Evolutionary conservation across 805 yeast species (phyloP), one percentile per base, ranked within the genome.

Genomic region (Hanseniaspora lindneri): DNA sequence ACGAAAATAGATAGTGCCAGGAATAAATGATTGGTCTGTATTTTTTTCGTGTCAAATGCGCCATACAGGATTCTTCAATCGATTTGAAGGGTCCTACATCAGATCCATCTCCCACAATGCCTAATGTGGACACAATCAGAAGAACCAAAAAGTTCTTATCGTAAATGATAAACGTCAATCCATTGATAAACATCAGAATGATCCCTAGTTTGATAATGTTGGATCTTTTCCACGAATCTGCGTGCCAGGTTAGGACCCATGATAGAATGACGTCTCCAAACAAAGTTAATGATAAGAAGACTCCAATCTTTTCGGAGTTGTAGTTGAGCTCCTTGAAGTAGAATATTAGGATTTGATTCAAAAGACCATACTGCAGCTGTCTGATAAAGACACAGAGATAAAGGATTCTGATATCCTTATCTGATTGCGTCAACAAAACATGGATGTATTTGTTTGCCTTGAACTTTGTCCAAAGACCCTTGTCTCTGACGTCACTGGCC

Each of bases 1-100:
- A 74, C 0, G 83, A 79, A 39, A 80, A 66, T 24, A 83, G 62
- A 32, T 83, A 79, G 58, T 85, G 84, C 55, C 80, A 67, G 0
- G 92, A 92, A 66, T 77, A 85, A 2, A 84, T 67, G 54, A 77
- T 83, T 1, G 94, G 80, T 40, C 94, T 68, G 49, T 73, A 74
- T 47, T 67, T 67, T 32, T 71, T 72, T 0, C 80, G 77, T 0
- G 94, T 80, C 53, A 86, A 65, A 61, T 83, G 89, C 0, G 95
- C 92, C 43, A 86, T 69, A 34, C 83, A 73, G 1, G 89, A 78
- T 58, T 85, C 95, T 60, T 86, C 95, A 25, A 86, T 77, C 0
- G 92, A 76, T 58, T 83, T 80, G 62, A 86, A 86, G 0, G 95
- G 95, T 0, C 95, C 95, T 0, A 88, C 84, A 58, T 86, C 95